Base-by-base conservation (phyloP, 164 flowering plant genomes). In the Aristolochia fimbriata region DNA sequence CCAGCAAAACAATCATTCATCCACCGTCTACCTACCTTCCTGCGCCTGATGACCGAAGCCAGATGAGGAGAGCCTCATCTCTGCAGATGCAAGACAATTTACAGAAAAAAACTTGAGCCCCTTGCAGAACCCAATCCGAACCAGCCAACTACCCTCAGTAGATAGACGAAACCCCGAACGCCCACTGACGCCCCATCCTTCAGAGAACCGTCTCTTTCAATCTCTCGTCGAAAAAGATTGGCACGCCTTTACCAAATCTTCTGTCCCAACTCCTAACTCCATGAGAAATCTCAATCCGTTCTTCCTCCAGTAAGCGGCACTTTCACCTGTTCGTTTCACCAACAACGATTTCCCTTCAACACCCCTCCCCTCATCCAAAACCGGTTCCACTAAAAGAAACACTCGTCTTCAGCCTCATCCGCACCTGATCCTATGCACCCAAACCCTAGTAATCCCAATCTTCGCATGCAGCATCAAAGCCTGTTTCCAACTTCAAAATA, bases 1-100 rank as follows among this genome's bases (percentile, higher is more conserved):
- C 37, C 27, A 7, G 45, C 14, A 22, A 59, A 31, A 47, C 27
- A 20, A 56, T 27, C 6, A 8, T 27, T 30, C n/a, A 27, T 16
- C 25, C 30, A 30, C 20, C 0, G 41, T 59, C 10, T 14, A 15
- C 53, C 61, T 77, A 85, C 91, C 95, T 82, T 87, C 87, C 51
- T 79, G 86, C 19, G 74, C n/a, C 68, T 81, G 91, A 45, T 76
- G 85, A 74, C 70, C 62, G 62, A 85, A 83, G 49, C 88, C 80
- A 75, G 83, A 72, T 14, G 87, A 60, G 54, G 87, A 77, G 19
- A 81, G 81, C 78, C 86, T 87, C 95, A 85, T 87, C 59, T 68
- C 61, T 41, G 52, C 62, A 59, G 62, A 47, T 47, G 21, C 10
- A 22, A 47, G 19, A 25, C 14, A 58, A 47, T 33, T 51, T 59